Percentiles rank a stretch among this genome's conserved stretches.
phyloP scores from a whole-genome alignment of 2,329 filamentous ascomycete genomes.

The Ophiosphaerella korrae region DNA sequence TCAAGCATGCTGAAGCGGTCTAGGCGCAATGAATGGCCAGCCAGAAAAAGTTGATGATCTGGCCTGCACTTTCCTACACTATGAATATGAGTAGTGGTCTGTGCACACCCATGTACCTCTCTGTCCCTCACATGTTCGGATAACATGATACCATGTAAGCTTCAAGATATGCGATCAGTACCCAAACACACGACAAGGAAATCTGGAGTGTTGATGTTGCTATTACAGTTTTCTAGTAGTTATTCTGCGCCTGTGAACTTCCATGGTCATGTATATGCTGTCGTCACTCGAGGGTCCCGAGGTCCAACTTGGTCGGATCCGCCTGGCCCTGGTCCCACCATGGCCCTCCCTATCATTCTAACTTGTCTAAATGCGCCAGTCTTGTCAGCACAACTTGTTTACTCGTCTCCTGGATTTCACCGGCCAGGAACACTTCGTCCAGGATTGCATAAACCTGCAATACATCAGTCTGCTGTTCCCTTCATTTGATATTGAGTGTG shows the following conservation, averaged over 20 bases:
- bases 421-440: slow-evolving; percentile 96
- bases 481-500: neutral
- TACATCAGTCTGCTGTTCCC: slow-evolving; percentile 13
- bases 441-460: slow-evolving; percentile 90
- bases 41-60: slow-evolving; percentile 37
- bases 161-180: neutral
- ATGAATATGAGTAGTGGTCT: slow-evolving; percentile 10
- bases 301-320: neutral
- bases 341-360: slow-evolving; percentile 68
- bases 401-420: slow-evolving; percentile 98
- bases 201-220: neutral
- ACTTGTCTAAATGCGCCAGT: slow-evolving; percentile 92
- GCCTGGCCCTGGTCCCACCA: neutral
- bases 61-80: slow-evolving; percentile 28
- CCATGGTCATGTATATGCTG: too few species aligned
- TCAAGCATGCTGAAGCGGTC: slow-evolving; percentile 11
- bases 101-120: slow-evolving; percentile 7
- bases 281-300: too few species aligned
- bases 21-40: slow-evolving; percentile 14
- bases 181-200: neutral
- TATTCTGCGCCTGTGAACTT: too few species aligned
- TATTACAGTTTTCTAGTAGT: too few species aligned
- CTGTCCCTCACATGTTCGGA: slow-evolving; percentile 24
- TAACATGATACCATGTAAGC: neutral
- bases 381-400: slow-evolving; percentile 96